Conservation (phyloP, 225 moss, liverwort and hornwort genomes). For the Physcomitrium patens region DNA sequence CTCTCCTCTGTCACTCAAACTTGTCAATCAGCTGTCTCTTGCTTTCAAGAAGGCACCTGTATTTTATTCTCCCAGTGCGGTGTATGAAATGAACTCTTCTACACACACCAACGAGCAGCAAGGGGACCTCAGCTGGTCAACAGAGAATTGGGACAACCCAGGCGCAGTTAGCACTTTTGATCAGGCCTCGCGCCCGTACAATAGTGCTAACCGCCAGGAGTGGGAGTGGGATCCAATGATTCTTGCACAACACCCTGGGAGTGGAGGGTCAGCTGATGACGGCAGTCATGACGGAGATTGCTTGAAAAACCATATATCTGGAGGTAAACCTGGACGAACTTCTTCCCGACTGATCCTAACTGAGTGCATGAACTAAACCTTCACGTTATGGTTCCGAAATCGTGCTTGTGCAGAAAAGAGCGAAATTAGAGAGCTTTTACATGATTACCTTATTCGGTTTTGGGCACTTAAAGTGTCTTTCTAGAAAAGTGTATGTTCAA, state of each 20-base stretch:
- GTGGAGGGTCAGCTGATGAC: conserved; percentile 70
- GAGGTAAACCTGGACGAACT: conserved; percentile 35
- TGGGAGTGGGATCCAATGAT: conserved; percentile 99
- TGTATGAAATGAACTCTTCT: conserved; percentile 99
- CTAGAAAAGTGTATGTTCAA: no score
- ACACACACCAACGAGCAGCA: conserved; percentile 92
- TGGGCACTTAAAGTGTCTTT: no score
- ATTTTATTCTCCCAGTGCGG: conserved; percentile 48
- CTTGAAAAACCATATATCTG: conserved; percentile 61
- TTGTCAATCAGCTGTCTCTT: conserved; percentile 62
- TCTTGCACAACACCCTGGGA: conserved; percentile 78
- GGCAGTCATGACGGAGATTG: conserved; percentile 60
- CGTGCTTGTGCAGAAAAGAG: no score
- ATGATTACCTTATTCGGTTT: no score
- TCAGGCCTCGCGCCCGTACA: conserved; percentile 64
- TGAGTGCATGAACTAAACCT: background rate
- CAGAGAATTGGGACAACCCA: conserved; percentile 91
- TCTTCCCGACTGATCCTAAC: background rate
- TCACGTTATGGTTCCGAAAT: background rate
- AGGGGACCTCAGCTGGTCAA: conserved; percentile 91
- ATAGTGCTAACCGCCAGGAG: conserved; percentile 73
- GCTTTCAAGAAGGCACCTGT: conserved; percentile 41
- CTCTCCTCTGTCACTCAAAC: conserved; percentile 75
- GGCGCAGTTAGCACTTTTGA: conserved; percentile 70
- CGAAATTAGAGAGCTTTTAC: no score